Percentiles rank a stretch among this genome's conserved stretches.
Conservation (phyloP, 208 protist species). For the Crithidia fasciculata region DNA sequence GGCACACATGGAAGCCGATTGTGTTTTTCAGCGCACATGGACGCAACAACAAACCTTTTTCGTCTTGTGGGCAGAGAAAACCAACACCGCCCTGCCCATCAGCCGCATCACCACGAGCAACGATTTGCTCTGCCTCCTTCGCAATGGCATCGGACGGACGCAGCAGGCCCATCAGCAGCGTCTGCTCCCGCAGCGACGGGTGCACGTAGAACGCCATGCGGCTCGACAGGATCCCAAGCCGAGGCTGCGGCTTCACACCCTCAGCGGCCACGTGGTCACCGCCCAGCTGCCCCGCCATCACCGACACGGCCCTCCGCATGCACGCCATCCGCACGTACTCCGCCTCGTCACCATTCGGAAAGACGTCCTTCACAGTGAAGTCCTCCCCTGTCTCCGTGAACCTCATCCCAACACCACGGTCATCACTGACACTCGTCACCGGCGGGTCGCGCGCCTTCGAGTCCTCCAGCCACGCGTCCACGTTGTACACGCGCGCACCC, state of each 20-base stretch:
- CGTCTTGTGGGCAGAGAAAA: not conserved
- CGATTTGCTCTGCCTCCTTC: slow-evolving; percentile 2
- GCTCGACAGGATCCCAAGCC: slow-evolving; percentile 7
- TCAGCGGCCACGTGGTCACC: not conserved
- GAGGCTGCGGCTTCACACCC: not conserved
- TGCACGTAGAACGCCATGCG: slow-evolving; percentile 18
- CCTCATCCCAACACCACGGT: not conserved
- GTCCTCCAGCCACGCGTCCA: slow-evolving; percentile 17
- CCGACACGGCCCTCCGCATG: not conserved
- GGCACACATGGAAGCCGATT: slow-evolving; percentile 12
- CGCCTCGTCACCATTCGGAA: not conserved
- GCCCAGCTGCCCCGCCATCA: not conserved
- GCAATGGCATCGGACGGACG: not conserved
- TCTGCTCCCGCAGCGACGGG: slow-evolving; percentile 12
- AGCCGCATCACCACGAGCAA: not conserved
- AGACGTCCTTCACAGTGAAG: slow-evolving; percentile 1
- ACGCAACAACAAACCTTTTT: not conserved
- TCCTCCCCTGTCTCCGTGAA: not conserved
- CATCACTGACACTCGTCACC: not conserved
- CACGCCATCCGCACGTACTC: not conserved
- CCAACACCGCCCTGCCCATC: not conserved
- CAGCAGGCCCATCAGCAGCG: slow-evolving; percentile 24
- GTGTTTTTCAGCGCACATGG: not conserved
- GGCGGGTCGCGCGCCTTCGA: not conserved
- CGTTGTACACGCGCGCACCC: not conserved